A percentile compares a stretch with the other conserved stretches of the same genome.
phyloP scores from a whole-genome alignment of 352 stramenopile species.

The Globisporangium splendens region DNA sequence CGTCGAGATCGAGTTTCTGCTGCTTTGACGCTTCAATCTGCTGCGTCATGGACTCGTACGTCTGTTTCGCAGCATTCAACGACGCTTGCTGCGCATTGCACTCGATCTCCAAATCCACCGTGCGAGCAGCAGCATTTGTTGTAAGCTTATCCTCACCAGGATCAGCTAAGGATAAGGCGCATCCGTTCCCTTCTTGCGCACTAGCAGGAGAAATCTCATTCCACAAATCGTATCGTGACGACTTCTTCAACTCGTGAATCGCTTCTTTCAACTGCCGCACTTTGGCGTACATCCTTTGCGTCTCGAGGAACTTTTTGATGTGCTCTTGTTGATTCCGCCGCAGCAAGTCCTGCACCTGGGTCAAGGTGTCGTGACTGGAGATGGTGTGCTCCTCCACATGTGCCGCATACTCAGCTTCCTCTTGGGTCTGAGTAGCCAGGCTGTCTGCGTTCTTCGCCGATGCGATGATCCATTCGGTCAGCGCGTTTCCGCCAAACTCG shows the following conservation, averaged over 20 bases:
- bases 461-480: slow-evolving; percentile 22
- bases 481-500: slow-evolving; percentile 18
- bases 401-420: slow-evolving; percentile 32
- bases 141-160: no score
- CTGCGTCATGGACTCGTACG: slow-evolving; percentile 16
- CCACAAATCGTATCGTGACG: slow-evolving; percentile 18
- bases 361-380: slow-evolving; percentile 32
- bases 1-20: slow-evolving; percentile 32
- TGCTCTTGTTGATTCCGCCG: slow-evolving; percentile 35
- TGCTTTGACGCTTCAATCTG: slow-evolving; percentile 19
- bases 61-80: slow-evolving; percentile 13
- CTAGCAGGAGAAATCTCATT: background rate
- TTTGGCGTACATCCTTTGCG: slow-evolving; percentile 27
- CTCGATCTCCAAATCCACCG: slow-evolving; percentile 29
- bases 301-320: slow-evolving; percentile 33
- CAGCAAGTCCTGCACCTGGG: slow-evolving; percentile 36
- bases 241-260: slow-evolving; percentile 3
- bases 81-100: slow-evolving; percentile 19
- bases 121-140: slow-evolving; percentile 4
- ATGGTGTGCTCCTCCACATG: slow-evolving; percentile 30
- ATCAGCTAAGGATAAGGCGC: no score
- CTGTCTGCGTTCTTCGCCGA: background rate
- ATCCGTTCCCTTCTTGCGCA: no score
- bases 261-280: slow-evolving; percentile 15
- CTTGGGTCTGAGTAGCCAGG: slow-evolving; percentile 7